phyloP scores from a whole-genome alignment of 768 basidiomycete genomes.

The Mycena vulgaris region DNA sequence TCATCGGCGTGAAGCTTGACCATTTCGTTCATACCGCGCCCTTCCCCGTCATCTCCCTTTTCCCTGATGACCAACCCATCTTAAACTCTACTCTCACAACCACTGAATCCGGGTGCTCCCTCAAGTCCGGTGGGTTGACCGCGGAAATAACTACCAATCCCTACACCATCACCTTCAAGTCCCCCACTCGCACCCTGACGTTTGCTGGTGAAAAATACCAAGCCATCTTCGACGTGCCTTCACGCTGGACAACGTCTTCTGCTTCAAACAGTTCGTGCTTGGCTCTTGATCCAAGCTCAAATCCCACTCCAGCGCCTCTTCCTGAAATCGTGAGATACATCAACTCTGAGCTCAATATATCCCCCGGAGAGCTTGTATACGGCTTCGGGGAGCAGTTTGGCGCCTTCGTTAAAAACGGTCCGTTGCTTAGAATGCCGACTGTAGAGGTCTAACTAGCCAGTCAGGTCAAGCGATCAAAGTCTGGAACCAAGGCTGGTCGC shows the following conservation, averaged over 20 bases:
- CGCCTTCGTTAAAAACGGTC: conserved; percentile 83
- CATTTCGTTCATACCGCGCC: conserved; percentile 64
- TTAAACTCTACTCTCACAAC: conserved; percentile 58
- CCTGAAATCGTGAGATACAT: conserved; percentile 65
- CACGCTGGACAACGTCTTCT: conserved; percentile 64
- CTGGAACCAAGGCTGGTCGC: conserved; percentile 68
- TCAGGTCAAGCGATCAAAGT: conserved; percentile 71
- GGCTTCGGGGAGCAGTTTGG: conserved; percentile 85
- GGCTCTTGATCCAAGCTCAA: conserved; percentile 70
- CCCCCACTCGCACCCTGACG: conserved; percentile 61
- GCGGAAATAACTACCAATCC: conserved; percentile 73
- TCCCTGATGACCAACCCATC: conserved; percentile 71
- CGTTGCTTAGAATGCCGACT: conserved; percentile 41
- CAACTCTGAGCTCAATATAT: conserved; percentile 73
- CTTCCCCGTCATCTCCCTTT: conserved; percentile 68
- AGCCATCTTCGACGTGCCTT: conserved; percentile 69
- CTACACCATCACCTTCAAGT: conserved; percentile 75
- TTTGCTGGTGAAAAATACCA: conserved; percentile 71
- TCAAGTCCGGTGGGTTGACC: conserved; percentile 65
- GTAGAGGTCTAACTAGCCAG: conserved; percentile 30
- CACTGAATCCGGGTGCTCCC: conserved; percentile 45
- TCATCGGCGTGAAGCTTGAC: conserved; percentile 70
- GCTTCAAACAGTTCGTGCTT: conserved; percentile 72
- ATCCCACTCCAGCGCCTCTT: conserved; percentile 62
- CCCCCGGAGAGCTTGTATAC: conserved; percentile 81